Base-by-base conservation (phyloP, 352 stramenopile genomes). In the Globisporangium camurandrum region DNA sequence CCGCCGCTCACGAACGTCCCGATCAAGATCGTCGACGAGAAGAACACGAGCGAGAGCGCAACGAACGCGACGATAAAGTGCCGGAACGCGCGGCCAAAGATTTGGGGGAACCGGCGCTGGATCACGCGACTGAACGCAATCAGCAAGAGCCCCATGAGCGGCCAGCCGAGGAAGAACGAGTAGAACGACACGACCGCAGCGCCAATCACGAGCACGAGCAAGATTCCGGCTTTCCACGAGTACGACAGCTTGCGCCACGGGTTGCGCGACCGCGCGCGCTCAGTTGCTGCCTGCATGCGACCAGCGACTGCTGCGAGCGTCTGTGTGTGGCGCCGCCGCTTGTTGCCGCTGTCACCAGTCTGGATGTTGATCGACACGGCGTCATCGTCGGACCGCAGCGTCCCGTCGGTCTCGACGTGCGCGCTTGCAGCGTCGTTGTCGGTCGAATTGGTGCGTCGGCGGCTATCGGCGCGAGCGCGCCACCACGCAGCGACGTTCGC, bases 21-120 rank as follows among this genome's bases (percentile, higher is more conserved):
- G 46, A 91, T 85, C 34, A 88, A 62, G 43, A 83, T 75, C 28
- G 77, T 80, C 16, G 77, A 86, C 24, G 77, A 87, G 61, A 91
- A 91, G 60, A 91, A 91, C 28, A 91, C 60, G 39, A 91, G 63
- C 53, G 79, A 91, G 43, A 91, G 62, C 19, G 86, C 23, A 38
- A 88, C 75, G 46, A 91, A 91, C 33, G 63, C 49, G 3, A 63
- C 72, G 67, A 91, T 78, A 37, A 91, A 91, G 49, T 87, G 67
- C 17, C 71, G 68, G 56, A 91, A 91, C 26, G 71, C 69, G 37
- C 65, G 61, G 4, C 79, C 79, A 33, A 91, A 91, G 27, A 91
- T 76, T 59, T 88, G 76, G 40, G 79, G 79, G 36, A 88, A 91
- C 26, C 77, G 69, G 40, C 58, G 62, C 63, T 91, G 79, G 22